Evolutionary conservation across 768 basidiomycete genomes (phyloP).

Genomic region (Tylopilus plumbeoviolaceoides): DNA sequence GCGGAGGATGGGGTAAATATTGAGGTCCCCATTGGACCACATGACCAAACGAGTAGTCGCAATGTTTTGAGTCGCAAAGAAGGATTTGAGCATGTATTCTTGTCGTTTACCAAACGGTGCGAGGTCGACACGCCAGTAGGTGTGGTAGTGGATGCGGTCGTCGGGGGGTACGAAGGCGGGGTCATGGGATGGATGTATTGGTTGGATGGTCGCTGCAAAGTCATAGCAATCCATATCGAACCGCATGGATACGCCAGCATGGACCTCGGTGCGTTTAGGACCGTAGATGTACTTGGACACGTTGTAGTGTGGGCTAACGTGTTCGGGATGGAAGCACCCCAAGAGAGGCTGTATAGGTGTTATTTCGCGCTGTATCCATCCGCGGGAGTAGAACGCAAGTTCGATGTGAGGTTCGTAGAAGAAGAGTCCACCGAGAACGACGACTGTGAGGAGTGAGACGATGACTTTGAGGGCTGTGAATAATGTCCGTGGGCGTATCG

Average conservation of each 20-base stretch:
- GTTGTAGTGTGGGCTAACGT: constrained; percentile 65
- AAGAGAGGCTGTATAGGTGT: constrained; percentile 56
- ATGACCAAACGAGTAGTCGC: constrained; percentile 63
- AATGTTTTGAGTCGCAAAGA: constrained; percentile 87
- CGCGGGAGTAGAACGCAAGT: constrained; percentile 68
- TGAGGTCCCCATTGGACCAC: constrained; percentile 88
- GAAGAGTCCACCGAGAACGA: constrained; percentile 47
- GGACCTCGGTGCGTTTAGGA: constrained; percentile 62
- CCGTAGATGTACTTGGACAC: constrained; percentile 60
- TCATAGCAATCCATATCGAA: constrained; percentile 90
- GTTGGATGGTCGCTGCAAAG: constrained; percentile 78
- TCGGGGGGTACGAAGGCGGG: constrained; percentile 25
- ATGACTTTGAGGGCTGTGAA: constrained; percentile 41
- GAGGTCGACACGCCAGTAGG: constrained; percentile 93
- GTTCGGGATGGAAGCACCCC: constrained; percentile 68
- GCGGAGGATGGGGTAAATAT: constrained; percentile 50
- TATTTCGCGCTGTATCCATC: constrained; percentile 75
- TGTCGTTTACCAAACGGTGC: constrained; percentile 77
- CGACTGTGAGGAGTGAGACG: constrained; percentile 34
- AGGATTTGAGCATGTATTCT: constrained; percentile 88
- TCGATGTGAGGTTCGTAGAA: constrained; percentile 85
- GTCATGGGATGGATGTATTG: constrained; percentile 7
- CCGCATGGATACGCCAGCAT: constrained; percentile 75
- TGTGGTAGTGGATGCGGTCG: constrained; percentile 70
- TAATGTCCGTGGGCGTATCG: constrained; percentile 35